Base-by-base conservation (phyloP, 371 early-diverging fungal genomes). In the Sporodiniella umbellata region DNA sequence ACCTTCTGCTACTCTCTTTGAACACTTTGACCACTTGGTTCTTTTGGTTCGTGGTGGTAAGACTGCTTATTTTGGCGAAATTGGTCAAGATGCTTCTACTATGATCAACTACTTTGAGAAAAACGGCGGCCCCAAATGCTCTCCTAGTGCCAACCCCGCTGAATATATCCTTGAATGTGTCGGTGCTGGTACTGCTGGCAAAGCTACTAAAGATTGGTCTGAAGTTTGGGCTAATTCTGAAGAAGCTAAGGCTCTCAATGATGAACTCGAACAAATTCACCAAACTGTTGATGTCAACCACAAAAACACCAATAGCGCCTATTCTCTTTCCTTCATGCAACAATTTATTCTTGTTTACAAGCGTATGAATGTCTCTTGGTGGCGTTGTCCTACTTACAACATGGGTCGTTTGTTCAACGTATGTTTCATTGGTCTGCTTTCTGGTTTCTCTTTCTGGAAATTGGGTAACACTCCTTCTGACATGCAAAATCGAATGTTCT, bases 21-120 rank as follows among this genome's bases (percentile, higher is more conserved):
- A 84, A 54, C 79, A 85, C 56, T 93, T 92, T 60, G 91, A 92
- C 58, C 79, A 87, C 24, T 60, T 93, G 24, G 55, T 93, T 26
- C 71, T 93, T 4, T 70, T 92, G 22, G 89, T 87, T 5, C 83
- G 87, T 33, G 92, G 92, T 49, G 92, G 92, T 45, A 74, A 70
- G 26, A 81, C 81, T n/a, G 89, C 85, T 42, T 93, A 91, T 64
- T 88, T 85, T 70, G 93, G 92, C 48, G 81, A 88, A 25, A 72
- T 86, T 35, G 86, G 89, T 15, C 45, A 56, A 28, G 78, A 84
- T 45, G 76, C 78, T 45, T 42, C 59, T 8, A 65, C 62, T 5
- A 68, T 84, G 71, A 77, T 79, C 33, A 48, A 68, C 4, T 85
- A 88, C 65, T 88, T 86, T 64, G 83, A 84, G 57, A 49, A 62